phyloP scores from a whole-genome alignment of 805 yeast species.

The Yamadazyma takamatsuzukensis region DNA sequence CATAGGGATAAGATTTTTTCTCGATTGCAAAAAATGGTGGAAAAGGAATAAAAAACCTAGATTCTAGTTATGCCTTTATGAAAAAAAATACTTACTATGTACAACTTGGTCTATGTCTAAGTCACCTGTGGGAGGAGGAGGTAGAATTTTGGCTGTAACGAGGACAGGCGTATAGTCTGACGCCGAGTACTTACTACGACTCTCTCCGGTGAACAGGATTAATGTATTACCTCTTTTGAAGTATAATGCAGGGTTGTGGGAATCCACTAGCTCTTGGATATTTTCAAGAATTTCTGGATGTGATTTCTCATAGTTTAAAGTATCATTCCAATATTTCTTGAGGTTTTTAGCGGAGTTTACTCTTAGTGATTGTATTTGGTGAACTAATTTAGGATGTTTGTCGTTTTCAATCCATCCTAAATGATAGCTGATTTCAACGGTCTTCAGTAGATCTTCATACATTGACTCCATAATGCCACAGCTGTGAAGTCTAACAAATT shows the following conservation, averaged over 20 bases:
- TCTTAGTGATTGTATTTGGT: background rate
- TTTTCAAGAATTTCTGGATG: constrained; percentile 1
- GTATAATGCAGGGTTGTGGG: constrained; percentile 21
- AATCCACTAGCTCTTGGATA: constrained; percentile 13
- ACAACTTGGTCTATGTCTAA: constrained; percentile 29
- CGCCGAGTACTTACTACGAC: background rate
- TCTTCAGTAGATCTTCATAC: constrained; percentile 21
- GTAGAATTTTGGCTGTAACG: constrained; percentile 26
- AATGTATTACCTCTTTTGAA: constrained; percentile 6
- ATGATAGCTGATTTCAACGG: constrained; percentile 24
- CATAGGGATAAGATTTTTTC: constrained; percentile 64
- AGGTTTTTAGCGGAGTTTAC: background rate
- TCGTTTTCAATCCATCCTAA: constrained; percentile 27
- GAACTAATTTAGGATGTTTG: constrained; percentile 9
- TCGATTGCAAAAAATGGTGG: constrained; percentile 51
- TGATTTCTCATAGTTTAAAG: constrained; percentile 13
- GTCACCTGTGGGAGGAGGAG: constrained; percentile 28
- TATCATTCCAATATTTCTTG: background rate
- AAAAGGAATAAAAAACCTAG: constrained; percentile 21
- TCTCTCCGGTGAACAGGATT: constrained; percentile 1
- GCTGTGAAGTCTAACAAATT: constrained; percentile 32
- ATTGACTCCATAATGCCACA: constrained; percentile 22
- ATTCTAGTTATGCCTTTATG: constrained; percentile 14
- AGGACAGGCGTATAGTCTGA: constrained; percentile 22
- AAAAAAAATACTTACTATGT: constrained; percentile 34